phyloP scores from a whole-genome alignment of 345 rosid species.

The Adansonia digitata region DNA sequence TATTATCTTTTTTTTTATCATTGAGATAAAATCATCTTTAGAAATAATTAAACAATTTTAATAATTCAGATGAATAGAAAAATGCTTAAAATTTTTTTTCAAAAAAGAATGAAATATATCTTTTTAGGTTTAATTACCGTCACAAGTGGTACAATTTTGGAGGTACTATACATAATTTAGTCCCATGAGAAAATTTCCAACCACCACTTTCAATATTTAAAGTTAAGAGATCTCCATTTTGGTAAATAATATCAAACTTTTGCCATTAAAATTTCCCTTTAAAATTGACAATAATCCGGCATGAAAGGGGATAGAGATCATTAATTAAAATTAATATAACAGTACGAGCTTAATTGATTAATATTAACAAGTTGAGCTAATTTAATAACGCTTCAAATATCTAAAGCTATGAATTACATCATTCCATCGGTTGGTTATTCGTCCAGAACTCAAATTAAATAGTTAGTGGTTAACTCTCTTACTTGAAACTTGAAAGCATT shows the following conservation, averaged over 20 bases:
- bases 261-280: neutral
- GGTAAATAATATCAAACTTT: neutral
- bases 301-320: neutral
- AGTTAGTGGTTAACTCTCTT: neutral
- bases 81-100: too few relatives aligned
- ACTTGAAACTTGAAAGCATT: neutral
- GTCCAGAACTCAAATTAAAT: neutral
- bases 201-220: neutral
- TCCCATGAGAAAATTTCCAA: neutral
- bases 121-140: neutral
- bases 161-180: too few relatives aligned
- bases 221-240: too few relatives aligned
- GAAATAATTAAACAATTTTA: too few relatives aligned
- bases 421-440: neutral
- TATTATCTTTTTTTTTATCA: too few relatives aligned
- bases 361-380: neutral
- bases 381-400: slow-evolving; percentile 1
- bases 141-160: too few relatives aligned
- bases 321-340: neutral
- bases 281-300: neutral
- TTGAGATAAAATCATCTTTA: neutral
- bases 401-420: neutral
- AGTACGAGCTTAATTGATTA: neutral
- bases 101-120: too few relatives aligned
- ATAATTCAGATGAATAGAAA: too few relatives aligned